These are phyloP conservation scores for Suhomyces pyralidae DNA, from an alignment of 805 yeast genomes.

Conservation along the genomic window DNA sequence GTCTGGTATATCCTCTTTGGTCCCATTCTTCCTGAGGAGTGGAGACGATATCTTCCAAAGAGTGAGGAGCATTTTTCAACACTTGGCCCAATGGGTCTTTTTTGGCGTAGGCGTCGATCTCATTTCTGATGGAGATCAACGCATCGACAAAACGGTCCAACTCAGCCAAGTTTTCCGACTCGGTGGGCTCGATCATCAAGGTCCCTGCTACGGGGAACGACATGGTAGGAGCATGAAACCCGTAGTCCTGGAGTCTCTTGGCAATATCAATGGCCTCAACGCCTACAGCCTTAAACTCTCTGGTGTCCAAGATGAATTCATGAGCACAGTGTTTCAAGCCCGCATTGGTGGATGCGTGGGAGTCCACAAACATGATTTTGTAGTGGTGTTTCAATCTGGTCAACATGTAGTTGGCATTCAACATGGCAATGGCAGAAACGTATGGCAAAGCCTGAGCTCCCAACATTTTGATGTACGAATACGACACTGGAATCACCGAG, in stretches of 20 bases:
- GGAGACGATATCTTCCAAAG: slow-evolving; percentile 70
- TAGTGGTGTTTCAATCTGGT: slow-evolving; percentile 66
- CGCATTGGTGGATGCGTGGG: slow-evolving; percentile 35
- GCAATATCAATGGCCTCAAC: slow-evolving; percentile 96
- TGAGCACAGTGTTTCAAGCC: slow-evolving; percentile 84
- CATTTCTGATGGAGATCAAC: slow-evolving; percentile 75
- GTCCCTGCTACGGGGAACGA: slow-evolving; percentile 99
- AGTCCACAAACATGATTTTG: slow-evolving; percentile 70
- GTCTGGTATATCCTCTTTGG: slow-evolving; percentile 83
- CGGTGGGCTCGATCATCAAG: slow-evolving; percentile 97
- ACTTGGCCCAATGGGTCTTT: slow-evolving; percentile 67
- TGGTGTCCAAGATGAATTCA: slow-evolving; percentile 89
- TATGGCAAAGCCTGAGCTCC: slow-evolving; percentile 82
- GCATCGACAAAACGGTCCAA: slow-evolving; percentile 88
- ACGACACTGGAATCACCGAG: slow-evolving; percentile 86
- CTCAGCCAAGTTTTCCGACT: slow-evolving; percentile 85
- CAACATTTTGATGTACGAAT: slow-evolving; percentile 92
- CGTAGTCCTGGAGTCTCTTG: slow-evolving; percentile 94
- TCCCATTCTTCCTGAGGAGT: slow-evolving; percentile 69
- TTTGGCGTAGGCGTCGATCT: slow-evolving; percentile 68
- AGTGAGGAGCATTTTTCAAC: slow-evolving; percentile 89
- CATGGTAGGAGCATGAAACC: slow-evolving; percentile 98
- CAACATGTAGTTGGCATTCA: slow-evolving; percentile 97
- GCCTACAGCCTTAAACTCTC: slow-evolving; percentile 76
- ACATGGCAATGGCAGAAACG: slow-evolving; percentile 85